phyloP scores from a whole-genome alignment of 106 monocot species.

The Ottelia alismoides region DNA sequence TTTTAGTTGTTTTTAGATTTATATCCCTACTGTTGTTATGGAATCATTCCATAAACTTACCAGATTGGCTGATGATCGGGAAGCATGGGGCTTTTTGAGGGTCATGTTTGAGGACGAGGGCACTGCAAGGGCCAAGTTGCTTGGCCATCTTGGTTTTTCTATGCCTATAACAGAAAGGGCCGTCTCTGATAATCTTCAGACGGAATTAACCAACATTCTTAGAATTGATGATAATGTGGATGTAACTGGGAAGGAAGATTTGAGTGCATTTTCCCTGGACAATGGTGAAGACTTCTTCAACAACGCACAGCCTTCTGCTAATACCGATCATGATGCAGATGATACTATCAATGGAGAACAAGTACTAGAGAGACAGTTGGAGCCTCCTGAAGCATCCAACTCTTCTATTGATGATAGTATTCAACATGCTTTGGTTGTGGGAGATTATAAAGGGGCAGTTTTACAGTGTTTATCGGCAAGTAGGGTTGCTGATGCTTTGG shows the following conservation, averaged over 20 bases:
- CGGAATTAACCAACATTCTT: slow-evolving; percentile 27
- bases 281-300: slow-evolving; percentile 93
- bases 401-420: slow-evolving; percentile 65
- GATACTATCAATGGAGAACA: slow-evolving; percentile 27
- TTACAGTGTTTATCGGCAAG: slow-evolving; percentile 55
- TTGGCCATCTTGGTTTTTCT: slow-evolving; percentile 84
- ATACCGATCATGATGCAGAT: slow-evolving; percentile 17
- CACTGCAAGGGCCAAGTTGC: slow-evolving; percentile 75
- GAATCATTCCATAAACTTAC: too few species aligned
- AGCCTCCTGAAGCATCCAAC: slow-evolving; percentile 30
- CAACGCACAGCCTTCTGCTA: slow-evolving; percentile 38
- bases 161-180: slow-evolving; percentile 24
- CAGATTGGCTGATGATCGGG: slow-evolving; percentile 78
- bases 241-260: slow-evolving; percentile 14
- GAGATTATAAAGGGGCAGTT: slow-evolving; percentile 92
- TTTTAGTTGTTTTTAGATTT: slow-evolving; percentile 1
- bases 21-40: background rate
- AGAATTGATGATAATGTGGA: slow-evolving; percentile 24
- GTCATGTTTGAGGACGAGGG: slow-evolving; percentile 99
- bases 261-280: slow-evolving; percentile 40
- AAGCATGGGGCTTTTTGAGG: slow-evolving; percentile 89
- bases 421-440: slow-evolving; percentile 79
- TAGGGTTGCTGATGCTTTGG: slow-evolving; percentile 91
- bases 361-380: slow-evolving; percentile 13
- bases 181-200: slow-evolving; percentile 29